phyloP scores from a whole-genome alignment of 2,329 filamentous ascomycete species.

The Alternaria tenuissima region DNA sequence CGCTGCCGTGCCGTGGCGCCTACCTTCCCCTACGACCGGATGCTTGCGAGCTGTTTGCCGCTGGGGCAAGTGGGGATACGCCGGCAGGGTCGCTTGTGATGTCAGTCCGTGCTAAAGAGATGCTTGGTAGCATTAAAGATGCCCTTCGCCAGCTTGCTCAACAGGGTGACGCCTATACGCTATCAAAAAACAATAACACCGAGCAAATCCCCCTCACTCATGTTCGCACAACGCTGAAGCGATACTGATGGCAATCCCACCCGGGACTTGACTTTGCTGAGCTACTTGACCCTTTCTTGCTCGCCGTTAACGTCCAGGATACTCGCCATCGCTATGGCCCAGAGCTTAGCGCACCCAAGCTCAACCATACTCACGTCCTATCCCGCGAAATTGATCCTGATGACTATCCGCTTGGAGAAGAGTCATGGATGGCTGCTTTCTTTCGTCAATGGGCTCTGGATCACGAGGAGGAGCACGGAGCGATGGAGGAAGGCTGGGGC shows the following conservation, averaged over 20 bases:
- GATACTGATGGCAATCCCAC: slow-evolving; percentile 26
- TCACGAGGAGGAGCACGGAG: slow-evolving; percentile 24
- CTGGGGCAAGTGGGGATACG: slow-evolving; percentile 12
- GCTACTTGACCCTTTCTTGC: slow-evolving; percentile 1
- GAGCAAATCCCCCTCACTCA: slow-evolving; percentile 8
- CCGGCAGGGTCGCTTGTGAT: slow-evolving; percentile 12
- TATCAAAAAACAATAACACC: slow-evolving; percentile 4
- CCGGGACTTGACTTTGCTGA: slow-evolving; percentile 22
- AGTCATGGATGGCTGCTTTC: slow-evolving; percentile 26
- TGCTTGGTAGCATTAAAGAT: slow-evolving; percentile 23
- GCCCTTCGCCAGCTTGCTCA: slow-evolving; percentile 14
- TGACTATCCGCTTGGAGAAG: slow-evolving; percentile 5
- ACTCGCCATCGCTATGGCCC: background rate
- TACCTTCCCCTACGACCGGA: slow-evolving; percentile 17
- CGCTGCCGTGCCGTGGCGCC: too few relatives aligned
- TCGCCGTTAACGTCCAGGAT: background rate
- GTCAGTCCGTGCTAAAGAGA: slow-evolving; percentile 26
- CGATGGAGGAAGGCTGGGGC: slow-evolving; percentile 23
- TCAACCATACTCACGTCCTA: background rate
- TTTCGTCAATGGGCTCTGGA: slow-evolving; percentile 27
- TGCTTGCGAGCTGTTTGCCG: slow-evolving; percentile 20
- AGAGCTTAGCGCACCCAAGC: background rate
- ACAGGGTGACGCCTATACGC: slow-evolving; percentile 18
- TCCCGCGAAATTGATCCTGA: background rate
- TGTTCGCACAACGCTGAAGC: slow-evolving; percentile 16